Conservation (phyloP, 2,329 filamentous ascomycete species). For the Aciculosporium take region DNA sequence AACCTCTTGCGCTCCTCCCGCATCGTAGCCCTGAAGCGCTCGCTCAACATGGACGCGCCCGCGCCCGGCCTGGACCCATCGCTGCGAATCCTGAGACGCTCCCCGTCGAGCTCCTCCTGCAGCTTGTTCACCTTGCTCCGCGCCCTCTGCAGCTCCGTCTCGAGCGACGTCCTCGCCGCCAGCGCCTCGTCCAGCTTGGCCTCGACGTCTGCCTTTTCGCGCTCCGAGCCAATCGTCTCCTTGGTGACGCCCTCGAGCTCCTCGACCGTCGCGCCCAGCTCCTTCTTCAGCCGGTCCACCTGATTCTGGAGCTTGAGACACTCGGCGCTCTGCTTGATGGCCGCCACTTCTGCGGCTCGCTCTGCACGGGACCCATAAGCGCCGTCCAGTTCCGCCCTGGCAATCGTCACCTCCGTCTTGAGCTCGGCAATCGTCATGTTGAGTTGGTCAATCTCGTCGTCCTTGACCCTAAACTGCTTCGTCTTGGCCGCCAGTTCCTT, state of each 20-base stretch:
- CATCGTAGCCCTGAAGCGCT: constrained; percentile 42
- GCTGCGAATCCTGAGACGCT: constrained; percentile 29
- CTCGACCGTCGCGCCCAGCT: constrained; percentile 35
- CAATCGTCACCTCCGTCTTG: constrained; percentile 47
- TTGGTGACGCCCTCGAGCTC: constrained; percentile 40
- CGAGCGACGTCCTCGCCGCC: constrained; percentile 22
- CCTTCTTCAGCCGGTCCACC: constrained; percentile 34
- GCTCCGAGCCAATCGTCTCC: constrained; percentile 35
- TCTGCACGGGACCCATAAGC: constrained; percentile 45
- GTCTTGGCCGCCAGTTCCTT: constrained; percentile 20
- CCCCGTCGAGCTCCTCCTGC: constrained; percentile 37
- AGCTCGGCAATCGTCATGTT: constrained; percentile 40
- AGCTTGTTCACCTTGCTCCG: constrained; percentile 25
- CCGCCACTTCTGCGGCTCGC: constrained; percentile 43
- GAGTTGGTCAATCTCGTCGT: constrained; percentile 35
- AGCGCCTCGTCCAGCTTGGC: constrained; percentile 21
- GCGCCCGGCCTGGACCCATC: constrained; percentile 22
- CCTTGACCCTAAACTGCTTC: constrained; percentile 32
- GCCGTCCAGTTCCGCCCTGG: constrained; percentile 46
- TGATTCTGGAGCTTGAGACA: constrained; percentile 31
- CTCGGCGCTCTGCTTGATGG: constrained; percentile 34
- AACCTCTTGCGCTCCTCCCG: constrained; percentile 43
- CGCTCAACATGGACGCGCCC: constrained; percentile 38
- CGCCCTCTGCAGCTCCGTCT: constrained; percentile 25
- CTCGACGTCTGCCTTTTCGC: constrained; percentile 32